Evolutionary conservation across 192 early-diverging fungal genomes (phyloP), one percentile per base, ranked within the genome.

Genomic region (Rhizoclosmatium globosum): DNA sequence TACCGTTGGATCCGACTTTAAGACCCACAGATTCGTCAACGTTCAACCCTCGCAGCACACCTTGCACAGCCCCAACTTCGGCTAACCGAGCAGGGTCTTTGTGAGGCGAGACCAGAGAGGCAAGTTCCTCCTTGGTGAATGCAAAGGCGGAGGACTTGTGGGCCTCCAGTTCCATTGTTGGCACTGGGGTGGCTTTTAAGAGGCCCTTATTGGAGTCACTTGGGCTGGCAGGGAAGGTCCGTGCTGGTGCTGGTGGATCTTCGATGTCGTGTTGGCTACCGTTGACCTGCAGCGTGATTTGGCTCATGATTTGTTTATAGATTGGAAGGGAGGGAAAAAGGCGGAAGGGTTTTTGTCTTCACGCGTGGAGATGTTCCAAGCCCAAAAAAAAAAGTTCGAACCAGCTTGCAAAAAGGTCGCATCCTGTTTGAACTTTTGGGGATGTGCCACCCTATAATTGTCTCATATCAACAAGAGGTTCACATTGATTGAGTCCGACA

Each of bases 81-180:
- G 68, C 81, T 39, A 88, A 76, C 23, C 62, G 19, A 19, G 65
- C 72, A 57, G 81, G 85, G 62, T 70, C 76, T 65, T 88, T 88
- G 64, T 45, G 39, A 3, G 87, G 87, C 64, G 86, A 85, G 56
- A 87, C 58, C 19, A 88, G 76, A 42, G 78, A 74, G 44, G 78
- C 56, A 38, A 88, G 78, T 21, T 81, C 41, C n/a, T 87, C 83
- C 19, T 76, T 9, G 59, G 76, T 66, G 62, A 82, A n/a, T 21
- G 15, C 64, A 47, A 82, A 82, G 46, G 38, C 44, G 15, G 41
- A 19, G 60, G 43, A 38, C 19, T 69, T 48, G 68, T 31, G 31
- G 31, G 31, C 31, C 31, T 31, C 31, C 31, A 31, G 31, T 31
- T 31, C 31, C 31, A 31, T 31, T 31, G 31, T 31, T 31, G 31